These are phyloP conservation scores for Apophysomyces variabilis DNA, from an alignment of 371 early-diverging fungal species.

Conservation along the genomic window DNA sequence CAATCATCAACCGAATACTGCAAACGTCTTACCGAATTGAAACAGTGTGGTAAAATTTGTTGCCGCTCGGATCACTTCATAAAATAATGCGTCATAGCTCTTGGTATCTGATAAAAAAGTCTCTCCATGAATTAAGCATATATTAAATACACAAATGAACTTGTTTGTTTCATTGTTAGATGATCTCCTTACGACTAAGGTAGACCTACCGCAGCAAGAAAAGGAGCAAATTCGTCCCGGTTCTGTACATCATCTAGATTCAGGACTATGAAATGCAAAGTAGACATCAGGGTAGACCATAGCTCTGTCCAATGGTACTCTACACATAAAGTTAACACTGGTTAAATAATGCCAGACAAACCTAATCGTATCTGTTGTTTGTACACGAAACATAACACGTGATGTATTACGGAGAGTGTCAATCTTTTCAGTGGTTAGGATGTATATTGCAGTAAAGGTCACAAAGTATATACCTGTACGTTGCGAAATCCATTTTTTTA, in stretches of 20 bases:
- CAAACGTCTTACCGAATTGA: constrained; percentile 38
- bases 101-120: constrained; percentile 55
- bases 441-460: not conserved
- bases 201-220: constrained; percentile 41
- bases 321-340: constrained; percentile 14
- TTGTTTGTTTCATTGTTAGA: constrained; percentile 14
- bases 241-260: constrained; percentile 38
- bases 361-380: constrained; percentile 49
- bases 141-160: constrained; percentile 55
- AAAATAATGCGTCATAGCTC: constrained; percentile 56
- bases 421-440: constrained; percentile 22
- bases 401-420: constrained; percentile 48
- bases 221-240: constrained; percentile 34
- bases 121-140: constrained; percentile 56
- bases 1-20: not conserved
- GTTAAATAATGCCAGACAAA: constrained; percentile 20
- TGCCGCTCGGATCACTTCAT: constrained; percentile 58
- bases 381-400: constrained; percentile 42
- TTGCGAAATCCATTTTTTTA: constrained; percentile 56
- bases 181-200: too few species aligned
- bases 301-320: constrained; percentile 61
- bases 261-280: constrained; percentile 48
- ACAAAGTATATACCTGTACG: constrained; percentile 45
- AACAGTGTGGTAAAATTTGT: constrained; percentile 45
- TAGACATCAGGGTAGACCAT: constrained; percentile 51